phyloP scores from a whole-genome alignment of 2,329 filamentous ascomycete species.

The Eutypella sp. region DNA sequence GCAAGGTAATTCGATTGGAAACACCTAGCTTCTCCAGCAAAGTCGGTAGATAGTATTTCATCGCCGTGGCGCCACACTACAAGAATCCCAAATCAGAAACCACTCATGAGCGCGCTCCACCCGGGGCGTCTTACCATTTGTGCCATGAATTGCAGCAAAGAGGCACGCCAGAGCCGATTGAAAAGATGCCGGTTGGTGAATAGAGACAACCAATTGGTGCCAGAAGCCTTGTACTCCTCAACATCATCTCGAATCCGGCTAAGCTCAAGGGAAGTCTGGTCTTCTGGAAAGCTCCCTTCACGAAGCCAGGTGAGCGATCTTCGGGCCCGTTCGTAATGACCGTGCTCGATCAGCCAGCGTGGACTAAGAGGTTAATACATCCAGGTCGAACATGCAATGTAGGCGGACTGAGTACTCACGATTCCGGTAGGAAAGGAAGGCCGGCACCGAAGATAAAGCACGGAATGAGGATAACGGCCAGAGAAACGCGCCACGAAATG shows the following conservation, averaged over 20 bases:
- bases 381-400: too few relatives aligned
- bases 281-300: slow-evolving; percentile 33
- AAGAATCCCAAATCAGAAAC: background rate
- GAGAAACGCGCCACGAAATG: slow-evolving; percentile 47
- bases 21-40: slow-evolving; percentile 49
- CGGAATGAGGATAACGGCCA: slow-evolving; percentile 48
- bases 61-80: slow-evolving; percentile 50
- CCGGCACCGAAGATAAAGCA: slow-evolving; percentile 44
- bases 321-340: slow-evolving; percentile 36
- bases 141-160: slow-evolving; percentile 54
- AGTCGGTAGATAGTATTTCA: slow-evolving; percentile 56
- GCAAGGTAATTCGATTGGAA: slow-evolving; percentile 40
- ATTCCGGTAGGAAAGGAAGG: slow-evolving; percentile 49
- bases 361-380: too few relatives aligned
- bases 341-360: slow-evolving; percentile 53
- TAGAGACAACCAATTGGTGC: slow-evolving; percentile 39
- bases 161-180: slow-evolving; percentile 50
- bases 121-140: slow-evolving; percentile 35
- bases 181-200: slow-evolving; percentile 45
- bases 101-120: background rate
- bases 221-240: slow-evolving; percentile 30
- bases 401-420: slow-evolving; percentile 32
- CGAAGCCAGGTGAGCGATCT: slow-evolving; percentile 44
- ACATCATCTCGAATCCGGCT: slow-evolving; percentile 41
- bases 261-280: slow-evolving; percentile 38